Base-by-base conservation (phyloP, 371 early-diverging fungal species). In the Dinochytrium kinnereticum region DNA sequence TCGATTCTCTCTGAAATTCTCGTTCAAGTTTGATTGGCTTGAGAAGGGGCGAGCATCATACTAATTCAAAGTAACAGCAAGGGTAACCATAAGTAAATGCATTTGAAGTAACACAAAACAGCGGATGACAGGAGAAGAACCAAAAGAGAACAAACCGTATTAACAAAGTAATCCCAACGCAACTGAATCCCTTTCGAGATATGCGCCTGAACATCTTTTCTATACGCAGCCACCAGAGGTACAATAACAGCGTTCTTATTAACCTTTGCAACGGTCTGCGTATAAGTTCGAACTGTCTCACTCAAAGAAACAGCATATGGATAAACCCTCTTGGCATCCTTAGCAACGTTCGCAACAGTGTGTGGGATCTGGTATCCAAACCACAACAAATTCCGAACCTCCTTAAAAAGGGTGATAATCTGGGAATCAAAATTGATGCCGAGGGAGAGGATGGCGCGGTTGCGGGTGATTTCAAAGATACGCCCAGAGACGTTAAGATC, bases 101-200 rank as follows among this genome's bases (percentile, higher is more conserved):
- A n/a, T 28, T 28, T 26, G 19, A 30, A 44, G 61, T 21, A 64
- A 28, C 59, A 61, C 59, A 64, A 69, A n/a, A n/a, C n/a, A n/a
- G n/a, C n/a, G n/a, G n/a, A n/a, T n/a, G n/a, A n/a, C n/a, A n/a
- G n/a, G 61, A 31, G 28, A 39, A 64, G 65, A 36, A 53, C 65
- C 65, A 44, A 2, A 61, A 68, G 37, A 55, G 51, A 81, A 91
- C 92, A 64, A 89, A 91, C 78, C 2, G 94, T 87, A 69, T 93
- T 93, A 55, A 95, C 94, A 83, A 99, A 98, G 71, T 94, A 95
- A 80, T 98, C 98, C 99, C 99, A 99, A 24, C 94, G 90, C 51
- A 95, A 86, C 72, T 87, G 82, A 59, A 83, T 90, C 34, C 97
- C 98, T 71, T 89, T 88, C n/a, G 91, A 85, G 55, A 99, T 92